A percentile compares a stretch with the other conserved stretches of the same genome.
Evolutionary conservation across 345 rosid species (phyloP).

Genomic region (Lumnitzera racemosa): DNA sequence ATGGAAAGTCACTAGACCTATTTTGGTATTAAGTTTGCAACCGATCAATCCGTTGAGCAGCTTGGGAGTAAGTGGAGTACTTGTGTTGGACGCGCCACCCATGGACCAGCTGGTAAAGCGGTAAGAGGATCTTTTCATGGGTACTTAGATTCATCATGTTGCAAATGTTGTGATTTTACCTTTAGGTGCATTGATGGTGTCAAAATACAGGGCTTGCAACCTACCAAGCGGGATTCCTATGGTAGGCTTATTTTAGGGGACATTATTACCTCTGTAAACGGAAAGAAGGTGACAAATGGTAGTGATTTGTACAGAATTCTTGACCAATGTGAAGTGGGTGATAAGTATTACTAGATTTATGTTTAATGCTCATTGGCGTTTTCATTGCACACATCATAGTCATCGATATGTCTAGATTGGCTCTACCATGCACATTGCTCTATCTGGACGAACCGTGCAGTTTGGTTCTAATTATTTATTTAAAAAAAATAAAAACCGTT

Average conservation of each 20-base stretch:
- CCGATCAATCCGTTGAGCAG: conserved; percentile 95
- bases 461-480: too few relatives aligned
- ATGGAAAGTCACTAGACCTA: conserved; percentile 83
- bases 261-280: conserved; percentile 84
- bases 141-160: not conserved
- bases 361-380: too few relatives aligned
- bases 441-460: too few relatives aligned
- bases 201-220: conserved; percentile 55
- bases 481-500: too few relatives aligned
- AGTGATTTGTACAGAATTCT: conserved; percentile 90
- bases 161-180: not conserved
- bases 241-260: conserved; percentile 90
- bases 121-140: conserved; percentile 31
- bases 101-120: conserved; percentile 98
- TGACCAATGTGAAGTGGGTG: conserved; percentile 90
- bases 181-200: conserved; percentile 1
- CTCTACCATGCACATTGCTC: too few relatives aligned
- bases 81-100: conserved; percentile 84
- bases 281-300: conserved; percentile 64
- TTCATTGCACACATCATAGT: too few relatives aligned
- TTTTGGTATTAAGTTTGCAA: conserved; percentile 91
- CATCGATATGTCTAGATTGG: too few relatives aligned
- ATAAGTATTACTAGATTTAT: conserved; percentile 25
- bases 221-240: conserved; percentile 85
- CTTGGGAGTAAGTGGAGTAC: conserved; percentile 97